Evolutionary conservation across 345 rosid species (phyloP), one percentile per base, ranked within the genome.

Genomic region (Aquilaria yunnanensis): DNA sequence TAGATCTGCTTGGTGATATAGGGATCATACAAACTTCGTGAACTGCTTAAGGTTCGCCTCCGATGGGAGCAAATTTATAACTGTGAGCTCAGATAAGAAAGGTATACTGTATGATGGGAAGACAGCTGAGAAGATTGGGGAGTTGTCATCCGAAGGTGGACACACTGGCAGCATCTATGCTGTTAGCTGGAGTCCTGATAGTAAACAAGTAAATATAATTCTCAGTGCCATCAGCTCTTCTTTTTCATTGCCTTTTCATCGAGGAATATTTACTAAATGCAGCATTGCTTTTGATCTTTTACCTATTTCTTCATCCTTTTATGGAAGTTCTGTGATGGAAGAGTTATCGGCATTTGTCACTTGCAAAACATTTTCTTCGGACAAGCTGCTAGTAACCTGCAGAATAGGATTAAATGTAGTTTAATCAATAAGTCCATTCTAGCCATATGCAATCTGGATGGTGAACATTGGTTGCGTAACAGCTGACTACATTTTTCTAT

Each of bases 111-210:
- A 78, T 80, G 95, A 90, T 64, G 99, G 81, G 52, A 94, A 94
- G 67, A 82, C 75, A 46, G 95, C 87, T 16, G 87, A 84, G 64
- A 88, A 81, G 66, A 77, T 83, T 54, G 96, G 97, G 33, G 90
- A 83, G 62, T 72, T 94, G 61, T 76, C 92, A 29, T 59, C 84
- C 33, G 91, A 80, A 68, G 85, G 81, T 77, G 93, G 92, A 32
- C 99, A 94, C 62, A 81, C 83, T 70, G 99, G 99, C 62, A 88
- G 87, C 74, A 84, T 94, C 57, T 90, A 94, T 56, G 93, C 97
- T 47, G 85, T 81, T 72, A 90, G 90, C 71, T 94, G 99, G 99
- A 86, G 97, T 62, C 88, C 90, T 11, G 89, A 88, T 80, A 70
- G 97, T 68, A 88, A 94, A 79, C 93, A 80, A 92, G 96, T 90